Base-by-base conservation (phyloP, 768 basidiomycete species). In the Russula compacta region DNA sequence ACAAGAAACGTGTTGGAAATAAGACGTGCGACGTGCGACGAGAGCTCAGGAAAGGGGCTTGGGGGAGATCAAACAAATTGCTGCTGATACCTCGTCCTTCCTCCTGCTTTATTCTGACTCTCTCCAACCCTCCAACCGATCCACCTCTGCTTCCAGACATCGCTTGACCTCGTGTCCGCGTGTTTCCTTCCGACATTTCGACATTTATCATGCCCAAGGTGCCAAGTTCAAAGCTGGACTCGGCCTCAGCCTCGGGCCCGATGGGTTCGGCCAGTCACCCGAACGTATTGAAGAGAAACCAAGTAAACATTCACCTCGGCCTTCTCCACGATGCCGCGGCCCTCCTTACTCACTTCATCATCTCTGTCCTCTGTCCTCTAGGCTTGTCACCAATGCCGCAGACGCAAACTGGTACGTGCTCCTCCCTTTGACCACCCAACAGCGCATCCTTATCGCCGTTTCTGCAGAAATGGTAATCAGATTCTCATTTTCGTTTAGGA, bases 391-490 rank as follows among this genome's bases (percentile, higher is more conserved):
- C 71, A 88, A 77, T 90, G 88, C 69, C 84, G 88, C 43, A 78
- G 82, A 64, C 79, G 88, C 60, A 90, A 90, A 72, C 69, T 89
- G 73, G 85, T 86, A 67, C 71, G 83, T 69, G 47, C n/a, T 60
- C 40, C 42, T 19, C 51, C 17, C 24, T 32, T n/a, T 29, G 24
- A 29, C 24, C 24, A 29, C 2, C 24, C 3, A 29, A 29, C 24
- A 29, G 24, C 24, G 32, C 17, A 2, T 46, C 2, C 33, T 55
- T 12, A 46, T 36, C 43, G 12, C 24, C 51, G 35, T 47, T 55
- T 38, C 32, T 24, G 49, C 43, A 71, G 70, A 71, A 71, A 69
- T 71, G 70, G 70, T 71, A 53, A 55, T 56, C 44, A 19, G 8
- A 24, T 29, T 42, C 14, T 42, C 46, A 24, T 15, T 8, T 50